Conservation (phyloP, 2,329 filamentous ascomycete genomes). For the Fusarium torulosum region DNA sequence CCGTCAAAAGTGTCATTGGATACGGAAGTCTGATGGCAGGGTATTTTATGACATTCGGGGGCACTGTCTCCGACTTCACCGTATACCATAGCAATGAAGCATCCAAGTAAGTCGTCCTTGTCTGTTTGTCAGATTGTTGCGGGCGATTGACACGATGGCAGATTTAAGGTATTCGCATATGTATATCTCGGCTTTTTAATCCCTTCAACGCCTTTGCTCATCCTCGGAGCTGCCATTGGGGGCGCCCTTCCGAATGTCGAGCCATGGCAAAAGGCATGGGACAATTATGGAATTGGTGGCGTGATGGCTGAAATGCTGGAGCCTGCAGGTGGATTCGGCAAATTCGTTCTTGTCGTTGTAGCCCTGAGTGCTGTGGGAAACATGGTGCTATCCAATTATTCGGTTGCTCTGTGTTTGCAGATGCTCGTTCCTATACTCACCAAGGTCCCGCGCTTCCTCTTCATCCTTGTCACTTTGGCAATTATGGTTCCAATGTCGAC, state of each 20-base stretch:
- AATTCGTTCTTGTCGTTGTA: conserved; percentile 52
- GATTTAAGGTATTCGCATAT: conserved; percentile 42
- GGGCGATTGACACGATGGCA: conserved; percentile 53
- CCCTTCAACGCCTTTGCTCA: conserved; percentile 52
- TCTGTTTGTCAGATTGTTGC: background rate
- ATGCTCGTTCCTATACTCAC: conserved; percentile 57
- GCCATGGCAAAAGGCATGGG: conserved; percentile 49
- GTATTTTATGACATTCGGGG: conserved; percentile 68
- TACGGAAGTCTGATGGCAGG: conserved; percentile 63
- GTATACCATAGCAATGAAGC: conserved; percentile 60
- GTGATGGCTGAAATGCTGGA: conserved; percentile 51
- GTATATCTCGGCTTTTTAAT: conserved; percentile 64
- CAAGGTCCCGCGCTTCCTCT: conserved; percentile 58
- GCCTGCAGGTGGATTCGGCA: conserved; percentile 52
- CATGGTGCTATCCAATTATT: conserved; percentile 56
- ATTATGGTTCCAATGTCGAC: conserved; percentile 59
- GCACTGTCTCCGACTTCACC: conserved; percentile 68
- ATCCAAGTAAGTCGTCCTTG: conserved; percentile 35
- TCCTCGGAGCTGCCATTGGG: conserved; percentile 57
- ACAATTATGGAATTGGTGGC: conserved; percentile 49
- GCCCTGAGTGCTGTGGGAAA: conserved; percentile 55
- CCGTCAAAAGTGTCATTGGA: conserved; percentile 56
- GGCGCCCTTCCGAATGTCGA: conserved; percentile 51
- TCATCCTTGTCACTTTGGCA: conserved; percentile 56
- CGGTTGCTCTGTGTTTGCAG: conserved; percentile 57